Evolutionary conservation across 208 protist species (phyloP).

Genomic region (Leishmania guyanensis): DNA sequence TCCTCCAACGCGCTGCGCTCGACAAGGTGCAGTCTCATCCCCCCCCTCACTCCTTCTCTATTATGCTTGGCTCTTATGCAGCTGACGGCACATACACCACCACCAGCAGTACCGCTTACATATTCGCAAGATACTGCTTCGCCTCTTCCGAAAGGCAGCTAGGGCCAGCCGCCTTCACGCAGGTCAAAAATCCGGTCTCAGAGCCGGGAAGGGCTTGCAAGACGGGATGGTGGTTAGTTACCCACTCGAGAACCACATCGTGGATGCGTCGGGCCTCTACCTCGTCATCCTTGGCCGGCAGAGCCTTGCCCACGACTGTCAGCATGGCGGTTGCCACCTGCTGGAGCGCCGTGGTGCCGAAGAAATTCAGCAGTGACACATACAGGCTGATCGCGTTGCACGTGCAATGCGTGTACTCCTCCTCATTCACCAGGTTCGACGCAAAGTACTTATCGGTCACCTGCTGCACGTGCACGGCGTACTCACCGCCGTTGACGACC

Average conservation of each 20-base stretch:
- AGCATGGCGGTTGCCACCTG: conserved; percentile 39
- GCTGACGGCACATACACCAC: neutral
- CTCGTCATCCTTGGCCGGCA: conserved; percentile 76
- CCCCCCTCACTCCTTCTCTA: too few relatives aligned
- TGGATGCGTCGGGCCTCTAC: conserved; percentile 76
- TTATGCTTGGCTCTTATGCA: neutral
- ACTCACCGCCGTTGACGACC: conserved; percentile 42
- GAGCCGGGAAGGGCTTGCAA: conserved; percentile 33
- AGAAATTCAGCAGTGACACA: conserved; percentile 63
- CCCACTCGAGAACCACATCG: conserved; percentile 71
- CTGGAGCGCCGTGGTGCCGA: conserved; percentile 29
- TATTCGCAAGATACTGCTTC: conserved; percentile 51
- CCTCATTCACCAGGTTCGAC: conserved; percentile 31
- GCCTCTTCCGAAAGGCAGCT: conserved; percentile 56
- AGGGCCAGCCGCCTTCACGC: conserved; percentile 41
- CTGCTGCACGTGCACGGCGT: conserved; percentile 47
- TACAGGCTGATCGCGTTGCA: conserved; percentile 75
- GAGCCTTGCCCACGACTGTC: conserved; percentile 38
- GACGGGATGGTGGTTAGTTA: conserved; percentile 50
- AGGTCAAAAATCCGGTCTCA: conserved; percentile 37
- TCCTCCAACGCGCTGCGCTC: neutral
- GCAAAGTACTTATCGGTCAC: conserved; percentile 48
- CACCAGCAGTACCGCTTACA: conserved; percentile 5
- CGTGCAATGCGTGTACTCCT: conserved; percentile 52
- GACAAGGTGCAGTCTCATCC: neutral